Base-by-base conservation (phyloP, 805 yeast species). In the Wickerhamiella nectarea region DNA sequence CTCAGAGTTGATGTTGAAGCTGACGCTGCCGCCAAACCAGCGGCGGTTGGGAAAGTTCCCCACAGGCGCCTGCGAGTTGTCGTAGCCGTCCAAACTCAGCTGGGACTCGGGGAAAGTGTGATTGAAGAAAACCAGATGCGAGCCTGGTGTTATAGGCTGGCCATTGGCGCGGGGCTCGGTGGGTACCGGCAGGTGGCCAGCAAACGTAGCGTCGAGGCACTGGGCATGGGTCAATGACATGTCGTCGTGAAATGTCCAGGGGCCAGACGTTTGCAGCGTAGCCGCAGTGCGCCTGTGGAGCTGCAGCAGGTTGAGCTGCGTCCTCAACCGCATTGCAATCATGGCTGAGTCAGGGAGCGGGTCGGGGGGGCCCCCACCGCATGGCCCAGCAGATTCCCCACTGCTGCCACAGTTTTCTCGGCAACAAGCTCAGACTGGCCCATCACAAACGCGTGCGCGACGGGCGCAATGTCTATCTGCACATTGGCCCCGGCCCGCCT, bases 41-140 rank as follows among this genome's bases (percentile, higher is more conserved):
- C 87, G 69, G 19, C 95, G 65, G 48, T 59, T 62, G 52, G 70
- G 80, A 17, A 61, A 60, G 24, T 58, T 52, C 0, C 59, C 53
- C 8, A 21, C 36, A 0, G 93, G 94, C 0, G 86, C 75, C 55
- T 81, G 91, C 51, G 80, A 74, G 37, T 76, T 68, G 50, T 81
- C 93, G 60, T 84, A 86, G 1, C 95, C 95, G 59, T 86, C 96
- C 1, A 51, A 38, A 2, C 80, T 77, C 15, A 84, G 56, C 2
- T 60, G 59, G 0, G 50, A 38, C 43, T 72, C 78, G 31, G 61
- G 58, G 29, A 72, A 67, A 3, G 64, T 52, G 19, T 84, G 86
- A 52, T 79, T 80, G 59, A 76, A 76, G 56, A 69, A 84, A 1
- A 80, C 56, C 42, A 85, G 67, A 47, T 80, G 85, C 48, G 73